Base-by-base conservation (phyloP, 106 monocot genomes). In the Hemerocallis citrina region DNA sequence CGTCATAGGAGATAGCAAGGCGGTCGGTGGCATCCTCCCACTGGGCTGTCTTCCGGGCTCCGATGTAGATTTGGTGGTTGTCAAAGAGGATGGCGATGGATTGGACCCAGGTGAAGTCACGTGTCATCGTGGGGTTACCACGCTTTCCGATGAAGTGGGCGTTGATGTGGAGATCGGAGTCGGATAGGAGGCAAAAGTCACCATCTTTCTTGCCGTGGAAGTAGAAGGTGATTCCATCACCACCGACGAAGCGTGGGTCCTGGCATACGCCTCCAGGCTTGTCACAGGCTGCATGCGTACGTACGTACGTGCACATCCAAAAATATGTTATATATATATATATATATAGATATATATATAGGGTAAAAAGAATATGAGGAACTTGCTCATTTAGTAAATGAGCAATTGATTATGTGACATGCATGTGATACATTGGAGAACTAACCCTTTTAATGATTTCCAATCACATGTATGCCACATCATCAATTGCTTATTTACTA, bases 61-160 rank as follows among this genome's bases (percentile, higher is more conserved):
- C 72, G 34, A 77, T n/a, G 58, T 44, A 68, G 35, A 80, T 55
- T 12, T 33, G 42, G 79, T 83, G 88, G 66, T 24, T 13, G 32
- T 70, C 67, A 64, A 74, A 74, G 42, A 79, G 58, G 58, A 79
- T 10, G 15, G 59, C 68, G 31, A 83, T 49, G 36, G 76, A 47
- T 34, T 80, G 69, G 40, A 83, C 67, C 79, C 82, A 87, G 2
- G 79, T 82, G 86, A 75, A 82, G 69, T 87, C 82, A 1, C 87
- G 68, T 11, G 64, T 63, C 65, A 44, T 65, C 25, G 15, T 27
- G 37, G 75, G 11, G 5, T 5, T 15, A 22, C 30, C 38, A 0
- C 78, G 58, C 66, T 68, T 71, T 10, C 79, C 84, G 47, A 84
- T 76, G 79, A 84, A 79, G 69, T 79, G 84, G 28, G 65, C 84